These are phyloP conservation scores for Cercospora sp. DNA, from an alignment of 2,329 filamentous ascomycete genomes.

Conservation along the genomic window DNA sequence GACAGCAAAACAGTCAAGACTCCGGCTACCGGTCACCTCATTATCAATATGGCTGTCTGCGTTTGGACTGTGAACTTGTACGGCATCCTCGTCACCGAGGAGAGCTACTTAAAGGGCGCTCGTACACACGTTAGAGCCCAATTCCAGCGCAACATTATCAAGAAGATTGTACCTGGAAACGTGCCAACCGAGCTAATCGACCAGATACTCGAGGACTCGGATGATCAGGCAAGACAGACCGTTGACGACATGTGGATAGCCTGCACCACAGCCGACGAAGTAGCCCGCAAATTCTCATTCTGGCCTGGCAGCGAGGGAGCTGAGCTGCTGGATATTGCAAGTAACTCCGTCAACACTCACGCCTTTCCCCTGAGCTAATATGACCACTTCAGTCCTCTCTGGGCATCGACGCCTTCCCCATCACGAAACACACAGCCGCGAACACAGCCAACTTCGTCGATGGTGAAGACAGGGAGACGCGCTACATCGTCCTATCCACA, in stretches of 20 bases:
- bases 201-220: not conserved
- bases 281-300: not conserved
- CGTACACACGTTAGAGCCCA: conserved; percentile 6
- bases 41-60: not conserved
- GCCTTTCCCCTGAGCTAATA: not conserved
- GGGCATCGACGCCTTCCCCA: not conserved
- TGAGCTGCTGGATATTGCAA: not conserved
- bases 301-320: not conserved
- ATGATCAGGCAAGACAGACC: not conserved
- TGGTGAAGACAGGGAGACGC: not conserved
- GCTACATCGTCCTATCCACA: not conserved
- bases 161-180: not conserved
- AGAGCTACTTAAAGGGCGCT: conserved; percentile 7
- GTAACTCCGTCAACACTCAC: not conserved
- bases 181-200: not conserved
- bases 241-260: not conserved
- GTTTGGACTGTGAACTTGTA: not conserved
- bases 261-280: not conserved
- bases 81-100: conserved; percentile 13
- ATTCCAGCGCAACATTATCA: not conserved
- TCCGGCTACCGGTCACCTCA: too few relatives aligned
- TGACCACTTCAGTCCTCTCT: not conserved
- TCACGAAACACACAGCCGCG: not conserved
- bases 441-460: not conserved
- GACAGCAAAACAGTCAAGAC: too few relatives aligned